phyloP scores from a whole-genome alignment of 2,329 filamentous ascomycete genomes.

The Sporothrix humicola region DNA sequence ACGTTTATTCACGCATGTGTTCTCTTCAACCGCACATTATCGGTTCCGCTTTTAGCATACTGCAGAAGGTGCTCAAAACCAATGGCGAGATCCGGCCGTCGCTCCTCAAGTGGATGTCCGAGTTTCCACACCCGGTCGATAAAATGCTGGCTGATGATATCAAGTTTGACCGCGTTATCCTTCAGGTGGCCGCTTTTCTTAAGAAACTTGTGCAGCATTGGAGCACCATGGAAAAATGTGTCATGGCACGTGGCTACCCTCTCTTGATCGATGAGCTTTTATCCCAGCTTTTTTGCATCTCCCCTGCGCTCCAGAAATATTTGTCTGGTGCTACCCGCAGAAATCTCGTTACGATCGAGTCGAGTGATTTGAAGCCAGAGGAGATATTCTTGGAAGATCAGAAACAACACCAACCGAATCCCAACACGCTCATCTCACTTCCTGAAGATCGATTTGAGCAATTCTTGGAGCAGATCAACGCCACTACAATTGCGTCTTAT shows the following conservation, averaged over 20 bases:
- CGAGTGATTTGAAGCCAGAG: slow-evolving; percentile 35
- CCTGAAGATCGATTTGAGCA: slow-evolving; percentile 7
- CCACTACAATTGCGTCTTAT: slow-evolving; percentile 33
- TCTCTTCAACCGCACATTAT: slow-evolving; percentile 39
- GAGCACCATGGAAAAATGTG: slow-evolving; percentile 42
- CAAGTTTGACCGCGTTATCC: slow-evolving; percentile 38
- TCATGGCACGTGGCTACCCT: slow-evolving; percentile 41
- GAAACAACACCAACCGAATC: background rate
- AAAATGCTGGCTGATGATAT: slow-evolving; percentile 31
- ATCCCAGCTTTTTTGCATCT: slow-evolving; percentile 42
- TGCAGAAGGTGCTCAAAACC: slow-evolving; percentile 48
- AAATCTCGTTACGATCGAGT: slow-evolving; percentile 32
- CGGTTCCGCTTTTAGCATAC: slow-evolving; percentile 46
- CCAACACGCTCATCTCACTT: background rate
- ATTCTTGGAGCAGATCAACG: slow-evolving; percentile 37
- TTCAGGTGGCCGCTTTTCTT: slow-evolving; percentile 54
- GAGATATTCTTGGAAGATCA: slow-evolving; percentile 41
- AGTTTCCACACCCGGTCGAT: slow-evolving; percentile 45
- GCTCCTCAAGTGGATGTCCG: slow-evolving; percentile 46
- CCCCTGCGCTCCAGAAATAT: slow-evolving; percentile 42
- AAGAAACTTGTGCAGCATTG: slow-evolving; percentile 51
- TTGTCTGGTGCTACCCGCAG: slow-evolving; percentile 44
- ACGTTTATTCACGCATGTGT: slow-evolving; percentile 48
- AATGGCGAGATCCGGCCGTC: slow-evolving; percentile 45
- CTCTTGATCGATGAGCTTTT: slow-evolving; percentile 47